Evolutionary conservation across 2,329 filamentous ascomycete species (phyloP), one percentile per base, ranked within the genome.

Genomic region (Paecilomyces fulvus): DNA sequence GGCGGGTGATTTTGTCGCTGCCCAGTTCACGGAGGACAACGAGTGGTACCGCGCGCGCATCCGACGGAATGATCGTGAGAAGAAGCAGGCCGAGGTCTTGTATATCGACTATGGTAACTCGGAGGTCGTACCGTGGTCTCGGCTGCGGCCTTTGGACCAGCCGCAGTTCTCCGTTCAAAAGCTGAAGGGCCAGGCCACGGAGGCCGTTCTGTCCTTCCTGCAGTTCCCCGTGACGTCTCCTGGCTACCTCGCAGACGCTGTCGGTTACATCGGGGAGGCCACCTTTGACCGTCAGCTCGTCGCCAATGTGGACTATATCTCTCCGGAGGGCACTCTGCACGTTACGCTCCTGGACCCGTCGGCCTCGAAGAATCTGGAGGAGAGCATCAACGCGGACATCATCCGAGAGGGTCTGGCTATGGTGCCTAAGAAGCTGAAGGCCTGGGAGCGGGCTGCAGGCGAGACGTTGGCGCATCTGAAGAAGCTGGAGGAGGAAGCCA

Each of bases 71-170:
- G 94, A 99, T 76, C 90, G 94, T 60, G 83, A 92, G 8, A 87
- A 86, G 67, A 90, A 94, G 81, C 85, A 89, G 65, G 87, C 91
- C 23, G 94, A 99, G 73, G 87, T 99, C 25, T 77, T 95, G 50
- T 99, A 96, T 75, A 84, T 99, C 60, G 94, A 99, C 77, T 99
- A 95, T 73, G 94, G 94, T 65, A 99, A 99, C 80, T 87, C 84
- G 55, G 94, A 99, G 75, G 87, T 86, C 68, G 80, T 95, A 56
- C 83, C 92, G 0, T 99, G 92, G 91, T 82, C 85, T 23, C 82
- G 83, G 63, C 84, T 99, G 49, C 88, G 94, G 28, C 80, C 90
- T n/a, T 82, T 99, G 52, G 83, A 86, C 53, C 85, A 90, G 68
- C 74, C 83, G 14, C 87, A 92, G 65, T 99, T 97, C 79, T 83